Conservation (phyloP, 2,329 filamentous ascomycete species). For the Diaporthe australafricana region DNA sequence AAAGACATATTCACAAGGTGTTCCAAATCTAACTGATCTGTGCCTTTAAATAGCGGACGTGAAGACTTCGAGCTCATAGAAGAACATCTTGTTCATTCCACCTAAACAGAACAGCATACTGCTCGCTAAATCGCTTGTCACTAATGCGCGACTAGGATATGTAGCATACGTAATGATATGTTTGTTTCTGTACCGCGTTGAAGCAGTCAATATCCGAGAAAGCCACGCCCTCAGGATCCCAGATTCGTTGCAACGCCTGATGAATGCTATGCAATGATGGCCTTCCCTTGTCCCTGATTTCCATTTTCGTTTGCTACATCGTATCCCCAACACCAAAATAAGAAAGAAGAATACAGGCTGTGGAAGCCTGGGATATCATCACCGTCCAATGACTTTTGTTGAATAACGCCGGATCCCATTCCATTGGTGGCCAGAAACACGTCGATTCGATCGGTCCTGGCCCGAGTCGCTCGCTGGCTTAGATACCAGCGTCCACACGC, state of each 20-base stretch:
- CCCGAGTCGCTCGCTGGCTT: constrained; percentile 45
- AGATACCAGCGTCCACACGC: constrained; percentile 71
- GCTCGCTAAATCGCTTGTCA: not conserved
- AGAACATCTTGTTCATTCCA: not conserved
- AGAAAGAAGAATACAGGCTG: constrained; percentile 34
- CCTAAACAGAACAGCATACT: not conserved
- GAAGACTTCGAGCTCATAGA: not conserved
- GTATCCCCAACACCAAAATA: constrained; percentile 18
- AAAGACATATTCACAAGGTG: not conserved
- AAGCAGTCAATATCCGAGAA: constrained; percentile 49
- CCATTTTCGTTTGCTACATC: constrained; percentile 13
- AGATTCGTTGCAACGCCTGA: constrained; percentile 47
- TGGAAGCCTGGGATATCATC: constrained; percentile 39
- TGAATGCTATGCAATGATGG: constrained; percentile 46
- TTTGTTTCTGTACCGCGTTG: constrained; percentile 49
- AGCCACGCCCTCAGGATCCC: constrained; percentile 46
- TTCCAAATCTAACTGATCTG: no score
- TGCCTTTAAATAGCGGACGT: no score
- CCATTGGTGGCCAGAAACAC: constrained; percentile 29
- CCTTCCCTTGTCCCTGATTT: constrained; percentile 37
- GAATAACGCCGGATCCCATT: constrained; percentile 36
- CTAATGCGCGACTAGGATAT: not conserved
- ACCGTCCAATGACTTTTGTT: constrained; percentile 38
- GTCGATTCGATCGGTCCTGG: constrained; percentile 33
- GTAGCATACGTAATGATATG: not conserved